Evolutionary conservation across 1,284 basidiomycete species (phyloP), one percentile per base, ranked within the genome.

Genomic region (Termitomyces sp.): DNA sequence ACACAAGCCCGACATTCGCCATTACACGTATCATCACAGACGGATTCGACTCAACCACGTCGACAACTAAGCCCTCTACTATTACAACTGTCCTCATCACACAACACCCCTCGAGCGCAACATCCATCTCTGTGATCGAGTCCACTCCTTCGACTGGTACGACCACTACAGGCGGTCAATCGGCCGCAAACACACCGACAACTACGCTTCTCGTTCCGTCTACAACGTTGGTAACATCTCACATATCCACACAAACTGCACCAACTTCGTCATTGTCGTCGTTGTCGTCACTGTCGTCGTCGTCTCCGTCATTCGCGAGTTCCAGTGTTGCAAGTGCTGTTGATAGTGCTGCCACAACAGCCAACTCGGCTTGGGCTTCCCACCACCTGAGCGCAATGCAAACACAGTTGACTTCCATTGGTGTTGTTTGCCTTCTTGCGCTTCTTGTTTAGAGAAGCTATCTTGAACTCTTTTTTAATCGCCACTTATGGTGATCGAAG

Each of bases 1-100:
- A 75, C 50, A 64, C 69, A 2, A 73, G 71, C 59, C 70, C 71
- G 8, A 42, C 65, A 19, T 80, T 80, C 58, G 67, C 66, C 5
- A 78, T 79, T 54, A 68, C 69, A 19, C 58, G 59, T 19, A 71
- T 70, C 17, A 71, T 70, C 57, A 59, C 56, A 19, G 36, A 42
- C 24, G 56, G 53, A 17, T n/a, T 34, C 19, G 51, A 52, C 24
- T 41, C 54, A 6, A 45, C 58, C 15, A 46, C 58, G 9, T 44
- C 56, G n/a, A 41, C 62, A 13, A 42, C 64, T 17, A 45, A 60
- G 44, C 38, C 61, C 8, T 53, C 61, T 31, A 34, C 55, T 7
- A 46, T 50, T 19, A 54, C 41, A 34, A 17, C 2, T 17, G n/a
- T 12, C n/a, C n/a, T n/a, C 21, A 26, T 2, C 24, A 31, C 31